A percentile compares a stretch with the other conserved stretches of the same genome.
Conservation (phyloP, 192 early-diverging fungal species). For the Backusella luteola region DNA sequence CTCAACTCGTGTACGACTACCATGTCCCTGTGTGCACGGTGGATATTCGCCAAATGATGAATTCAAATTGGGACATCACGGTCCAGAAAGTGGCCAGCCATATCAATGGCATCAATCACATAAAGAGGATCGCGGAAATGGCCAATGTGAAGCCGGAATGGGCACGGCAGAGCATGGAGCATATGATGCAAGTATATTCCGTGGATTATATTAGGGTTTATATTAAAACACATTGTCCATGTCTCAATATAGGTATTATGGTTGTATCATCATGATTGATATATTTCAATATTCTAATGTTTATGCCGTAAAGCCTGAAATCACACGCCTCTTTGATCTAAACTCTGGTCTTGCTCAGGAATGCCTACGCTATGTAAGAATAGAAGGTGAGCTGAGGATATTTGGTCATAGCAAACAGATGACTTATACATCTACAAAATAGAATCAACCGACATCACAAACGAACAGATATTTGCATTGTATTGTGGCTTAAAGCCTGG, state of each 20-base stretch:
- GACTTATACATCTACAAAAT: not conserved
- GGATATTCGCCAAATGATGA: constrained; percentile 55
- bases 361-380: constrained; percentile 68
- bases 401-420: too few species aligned
- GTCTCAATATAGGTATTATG: constrained; percentile 66
- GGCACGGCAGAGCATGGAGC: constrained; percentile 81
- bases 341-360: constrained; percentile 69
- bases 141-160: constrained; percentile 76
- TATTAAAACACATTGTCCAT: not conserved
- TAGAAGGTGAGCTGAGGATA: not conserved
- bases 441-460: constrained; percentile 51
- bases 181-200: constrained; percentile 69
- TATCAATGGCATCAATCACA: constrained; percentile 86
- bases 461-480: constrained; percentile 71
- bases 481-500: constrained; percentile 82
- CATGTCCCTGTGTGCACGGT: constrained; percentile 82
- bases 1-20: constrained; percentile 72
- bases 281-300: constrained; percentile 96
- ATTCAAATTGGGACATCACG: constrained; percentile 92
- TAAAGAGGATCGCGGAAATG: constrained; percentile 77
- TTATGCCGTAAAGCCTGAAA: constrained; percentile 67
- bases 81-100: constrained; percentile 70
- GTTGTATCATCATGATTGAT: constrained; percentile 86
- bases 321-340: constrained; percentile 59
- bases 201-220: too few species aligned